Evolutionary conservation across 345 rosid genomes (phyloP).

Genomic region (Rhodamnia argentea): DNA sequence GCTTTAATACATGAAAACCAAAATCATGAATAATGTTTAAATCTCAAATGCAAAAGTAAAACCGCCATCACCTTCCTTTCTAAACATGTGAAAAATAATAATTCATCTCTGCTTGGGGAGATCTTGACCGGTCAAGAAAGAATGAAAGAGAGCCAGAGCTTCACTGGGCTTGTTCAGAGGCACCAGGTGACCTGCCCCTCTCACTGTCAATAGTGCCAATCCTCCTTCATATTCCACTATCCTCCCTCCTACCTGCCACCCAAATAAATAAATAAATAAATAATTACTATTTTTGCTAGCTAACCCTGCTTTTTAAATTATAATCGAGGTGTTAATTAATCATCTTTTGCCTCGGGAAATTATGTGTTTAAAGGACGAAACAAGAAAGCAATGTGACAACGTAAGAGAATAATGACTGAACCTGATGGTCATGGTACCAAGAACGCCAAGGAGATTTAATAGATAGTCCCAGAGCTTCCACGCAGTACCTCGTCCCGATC

Average conservation of each 20-base stretch:
- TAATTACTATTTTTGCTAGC: too few species aligned
- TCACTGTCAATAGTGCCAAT: constrained; percentile 38
- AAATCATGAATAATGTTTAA: neutral
- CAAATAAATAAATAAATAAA: too few species aligned
- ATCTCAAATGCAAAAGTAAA: neutral
- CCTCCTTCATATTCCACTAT: constrained; percentile 37
- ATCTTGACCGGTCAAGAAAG: constrained; percentile 19
- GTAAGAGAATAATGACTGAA: neutral
- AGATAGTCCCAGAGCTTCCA: constrained; percentile 34
- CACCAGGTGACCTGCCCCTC: constrained; percentile 65
- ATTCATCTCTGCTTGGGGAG: constrained; percentile 4
- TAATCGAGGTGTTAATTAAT: neutral
- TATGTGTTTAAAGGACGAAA: neutral
- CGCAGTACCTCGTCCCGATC: constrained; percentile 35
- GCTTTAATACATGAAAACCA: neutral
- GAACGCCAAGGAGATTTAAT: constrained; percentile 39
- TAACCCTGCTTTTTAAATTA: neutral
- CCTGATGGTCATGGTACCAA: constrained; percentile 53
- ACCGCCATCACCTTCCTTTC: neutral
- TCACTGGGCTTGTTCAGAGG: constrained; percentile 45
- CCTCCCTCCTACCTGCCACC: constrained; percentile 51
- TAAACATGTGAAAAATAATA: neutral
- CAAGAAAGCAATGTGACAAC: neutral
- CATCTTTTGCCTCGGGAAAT: neutral
- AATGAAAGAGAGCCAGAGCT: constrained; percentile 38